These are phyloP conservation scores for Trametes elegans DNA, from an alignment of 768 basidiomycete species.

Conservation along the genomic window DNA sequence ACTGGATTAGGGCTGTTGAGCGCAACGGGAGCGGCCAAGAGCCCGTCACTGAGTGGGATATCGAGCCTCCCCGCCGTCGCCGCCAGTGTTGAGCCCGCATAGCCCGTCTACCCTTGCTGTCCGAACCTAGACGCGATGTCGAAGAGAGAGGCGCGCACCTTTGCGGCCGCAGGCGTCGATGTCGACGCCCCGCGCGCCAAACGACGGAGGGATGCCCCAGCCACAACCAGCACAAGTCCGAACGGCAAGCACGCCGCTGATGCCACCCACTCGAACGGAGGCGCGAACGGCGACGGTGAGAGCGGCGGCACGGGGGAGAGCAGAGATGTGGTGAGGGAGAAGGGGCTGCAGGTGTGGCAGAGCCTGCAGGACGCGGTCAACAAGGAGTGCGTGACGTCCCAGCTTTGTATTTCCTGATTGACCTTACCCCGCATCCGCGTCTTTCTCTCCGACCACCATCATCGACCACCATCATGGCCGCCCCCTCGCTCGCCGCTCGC, in stretches of 20 bases:
- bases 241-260: conserved; percentile 30
- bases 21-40: conserved; percentile 1
- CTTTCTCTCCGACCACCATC: conserved; percentile 22
- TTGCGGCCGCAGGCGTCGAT: conserved; percentile 37
- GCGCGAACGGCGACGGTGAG: conserved; percentile 33
- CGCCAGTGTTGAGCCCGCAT: conserved; percentile 7
- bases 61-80: conserved; percentile 9
- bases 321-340: conserved; percentile 50
- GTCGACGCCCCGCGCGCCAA: conserved; percentile 48
- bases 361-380: conserved; percentile 78
- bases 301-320: conserved; percentile 30
- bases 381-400: conserved; percentile 77
- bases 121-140: conserved; percentile 32
- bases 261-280: conserved; percentile 40
- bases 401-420: conserved; percentile 12
- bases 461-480: conserved; percentile 25
- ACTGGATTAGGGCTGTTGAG: conserved; percentile 15
- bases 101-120: background rate
- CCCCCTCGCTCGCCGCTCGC: conserved; percentile 21
- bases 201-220: conserved; percentile 44
- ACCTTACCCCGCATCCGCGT: conserved; percentile 26
- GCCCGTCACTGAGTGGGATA: conserved; percentile 9
- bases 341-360: conserved; percentile 73
- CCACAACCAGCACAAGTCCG: conserved; percentile 19
- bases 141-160: conserved; percentile 48